Evolutionary conservation across 2,329 filamentous ascomycete genomes (phyloP), one percentile per base, ranked within the genome.

Genomic region (Diaporthe aspalathi): DNA sequence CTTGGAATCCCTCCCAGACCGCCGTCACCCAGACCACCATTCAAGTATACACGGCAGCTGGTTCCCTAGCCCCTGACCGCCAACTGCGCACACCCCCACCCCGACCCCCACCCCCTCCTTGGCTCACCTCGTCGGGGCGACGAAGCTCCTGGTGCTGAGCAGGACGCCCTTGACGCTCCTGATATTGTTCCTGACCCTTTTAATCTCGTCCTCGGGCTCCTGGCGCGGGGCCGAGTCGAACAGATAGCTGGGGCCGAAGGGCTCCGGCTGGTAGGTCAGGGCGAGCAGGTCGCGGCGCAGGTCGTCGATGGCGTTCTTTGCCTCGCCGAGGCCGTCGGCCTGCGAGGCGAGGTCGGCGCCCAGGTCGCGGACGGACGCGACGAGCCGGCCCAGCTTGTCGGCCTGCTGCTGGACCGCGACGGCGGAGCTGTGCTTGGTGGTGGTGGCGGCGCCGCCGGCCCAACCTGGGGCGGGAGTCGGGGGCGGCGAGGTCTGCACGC

Each of bases 151-250:
- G 5, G 93, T 89, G 77, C 90, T 94, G 70, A 97, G 80, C 75
- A 96, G 83, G 14, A 94, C 88, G 1, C 93, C 93, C 83, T 97
- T 97, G 52, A 96, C 89, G 70, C 92, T 88, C 74, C 93, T 84
- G 66, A 97, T 95, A 73, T 92, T 93, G 74, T 90, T 90, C 82
- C 93, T 93, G 24, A 93, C 85, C 78, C 88, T 90, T 74, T 89
- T 89, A 76, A 94, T 90, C 81, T 93, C 92, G 80, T 95, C 93
- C 73, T 90, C 87, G 38, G 87, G 87, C 76, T 90, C 90, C 63
- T 81, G 80, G 38, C 79, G 81, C n/a, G 80, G 80, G 22, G 81
- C 81, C 35, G 35, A 38, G 17, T 83, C 82, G 73, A 87, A 84
- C 67, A 85, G 72, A 69, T 84, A 82, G 71, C 81, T 80, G 62